A percentile compares a stretch with the other conserved stretches of the same genome.
Conservation (phyloP, 2,329 filamentous ascomycete species). For the Beauveria sp. region DNA sequence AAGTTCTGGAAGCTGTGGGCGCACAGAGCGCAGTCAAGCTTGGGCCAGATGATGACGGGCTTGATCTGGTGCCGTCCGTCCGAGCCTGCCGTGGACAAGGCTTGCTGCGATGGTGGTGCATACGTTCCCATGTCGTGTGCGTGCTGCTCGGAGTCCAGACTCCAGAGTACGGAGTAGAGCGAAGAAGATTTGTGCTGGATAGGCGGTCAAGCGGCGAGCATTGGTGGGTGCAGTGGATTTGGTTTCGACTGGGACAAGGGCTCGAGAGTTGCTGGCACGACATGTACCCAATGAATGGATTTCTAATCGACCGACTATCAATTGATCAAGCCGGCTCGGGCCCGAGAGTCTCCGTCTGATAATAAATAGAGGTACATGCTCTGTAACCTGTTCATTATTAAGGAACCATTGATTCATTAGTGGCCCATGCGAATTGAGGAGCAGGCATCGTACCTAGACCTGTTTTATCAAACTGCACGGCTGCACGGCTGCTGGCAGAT, state of each 20-base stretch:
- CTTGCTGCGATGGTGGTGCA: neutral
- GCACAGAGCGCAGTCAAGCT: neutral
- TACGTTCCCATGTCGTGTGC: neutral
- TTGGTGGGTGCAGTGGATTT: slow-evolving; percentile 3
- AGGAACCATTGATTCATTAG: too few relatives aligned
- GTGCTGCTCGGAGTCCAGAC: neutral
- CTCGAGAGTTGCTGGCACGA: neutral
- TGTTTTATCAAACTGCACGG: neutral
- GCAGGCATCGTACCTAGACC: neutral
- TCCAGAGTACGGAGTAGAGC: neutral
- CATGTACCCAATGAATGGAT: neutral
- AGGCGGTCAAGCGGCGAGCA: slow-evolving; percentile 6
- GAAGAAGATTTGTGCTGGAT: neutral
- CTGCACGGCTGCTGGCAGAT: neutral
- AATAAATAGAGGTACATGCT: neutral
- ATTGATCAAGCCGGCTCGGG: neutral
- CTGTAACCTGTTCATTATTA: too few relatives aligned
- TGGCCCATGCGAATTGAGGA: neutral
- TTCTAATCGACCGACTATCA: neutral
- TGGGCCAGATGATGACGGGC: slow-evolving; percentile 3
- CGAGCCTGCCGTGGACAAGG: neutral
- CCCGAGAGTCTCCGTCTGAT: neutral
- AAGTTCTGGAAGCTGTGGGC: slow-evolving; percentile 2
- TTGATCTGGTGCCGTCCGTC: slow-evolving; percentile 5
- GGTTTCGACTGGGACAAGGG: slow-evolving; percentile 5